Conservation (phyloP, 257 asterid genomes). For the Knoxia roxburghii region DNA sequence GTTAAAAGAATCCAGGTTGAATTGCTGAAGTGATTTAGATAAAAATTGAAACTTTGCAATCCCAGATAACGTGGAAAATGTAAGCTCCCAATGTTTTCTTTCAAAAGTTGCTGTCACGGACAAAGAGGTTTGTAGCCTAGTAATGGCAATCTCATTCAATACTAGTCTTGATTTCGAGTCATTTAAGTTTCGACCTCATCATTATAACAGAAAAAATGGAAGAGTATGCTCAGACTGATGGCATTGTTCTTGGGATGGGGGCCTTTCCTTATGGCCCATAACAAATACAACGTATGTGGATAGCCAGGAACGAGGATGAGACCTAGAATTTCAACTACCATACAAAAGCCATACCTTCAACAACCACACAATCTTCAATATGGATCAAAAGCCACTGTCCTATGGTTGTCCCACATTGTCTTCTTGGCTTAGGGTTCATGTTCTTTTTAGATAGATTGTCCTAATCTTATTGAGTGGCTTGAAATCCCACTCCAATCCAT, state of each 20-base stretch:
- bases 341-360: constrained; percentile 15
- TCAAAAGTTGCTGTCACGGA: no score
- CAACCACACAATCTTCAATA: constrained; percentile 13
- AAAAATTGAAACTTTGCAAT: no score
- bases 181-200: no score
- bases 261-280: background rate
- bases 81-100: no score
- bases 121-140: no score
- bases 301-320: background rate
- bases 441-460: constrained; percentile 5
- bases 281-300: constrained; percentile 6
- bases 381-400: background rate
- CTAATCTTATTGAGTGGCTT: constrained; percentile 6
- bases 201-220: background rate
- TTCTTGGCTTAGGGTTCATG: background rate
- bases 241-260: constrained; percentile 8
- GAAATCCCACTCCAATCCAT: constrained; percentile 7
- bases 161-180: no score
- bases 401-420: background rate
- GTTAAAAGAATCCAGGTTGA: no score
- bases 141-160: no score
- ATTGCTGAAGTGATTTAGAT: no score
- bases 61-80: no score
- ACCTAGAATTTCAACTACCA: constrained; percentile 19
- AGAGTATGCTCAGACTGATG: background rate